Percentiles rank a stretch among this genome's conserved stretches.
phyloP scores from a whole-genome alignment of 1,139 yeast species.

The Blastobotrys petasosporus region DNA sequence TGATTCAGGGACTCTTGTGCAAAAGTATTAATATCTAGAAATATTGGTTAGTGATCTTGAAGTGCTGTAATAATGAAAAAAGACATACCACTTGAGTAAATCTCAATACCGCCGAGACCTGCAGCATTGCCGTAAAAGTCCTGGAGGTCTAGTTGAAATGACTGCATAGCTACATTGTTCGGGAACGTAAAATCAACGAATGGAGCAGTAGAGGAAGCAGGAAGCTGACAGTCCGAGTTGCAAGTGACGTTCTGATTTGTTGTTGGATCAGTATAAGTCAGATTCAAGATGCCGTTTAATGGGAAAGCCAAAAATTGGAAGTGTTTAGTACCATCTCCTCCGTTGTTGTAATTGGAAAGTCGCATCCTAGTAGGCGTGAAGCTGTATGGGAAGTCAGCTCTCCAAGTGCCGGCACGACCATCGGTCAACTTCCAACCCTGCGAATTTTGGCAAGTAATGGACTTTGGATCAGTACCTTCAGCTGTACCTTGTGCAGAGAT shows the following conservation, averaged over 20 bases:
- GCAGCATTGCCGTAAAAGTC: constrained; percentile 67
- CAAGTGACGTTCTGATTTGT: constrained; percentile 52
- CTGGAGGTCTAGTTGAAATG: constrained; percentile 59
- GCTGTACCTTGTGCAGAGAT: constrained; percentile 49
- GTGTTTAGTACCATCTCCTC: constrained; percentile 49
- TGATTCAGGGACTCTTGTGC: constrained; percentile 73
- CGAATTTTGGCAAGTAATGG: constrained; percentile 58
- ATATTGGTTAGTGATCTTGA: neutral
- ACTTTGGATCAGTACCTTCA: constrained; percentile 36
- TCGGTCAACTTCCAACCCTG: constrained; percentile 53
- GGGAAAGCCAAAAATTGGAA: constrained; percentile 78
- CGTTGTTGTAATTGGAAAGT: constrained; percentile 49
- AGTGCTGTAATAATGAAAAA: neutral
- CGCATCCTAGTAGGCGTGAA: constrained; percentile 70
- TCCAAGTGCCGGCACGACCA: constrained; percentile 60
- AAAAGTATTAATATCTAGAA: constrained; percentile 45
- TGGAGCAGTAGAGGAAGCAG: constrained; percentile 40
- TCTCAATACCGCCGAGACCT: constrained; percentile 65
- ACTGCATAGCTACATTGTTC: constrained; percentile 56
- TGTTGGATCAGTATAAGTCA: constrained; percentile 73
- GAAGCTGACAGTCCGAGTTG: constrained; percentile 82
- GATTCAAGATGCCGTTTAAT: constrained; percentile 82
- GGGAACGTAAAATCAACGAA: constrained; percentile 82
- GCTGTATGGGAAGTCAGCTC: constrained; percentile 52
- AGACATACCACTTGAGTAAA: constrained; percentile 50